Evolutionary conservation across 2,329 filamentous ascomycete species (phyloP), one percentile per base, ranked within the genome.

Genomic region (Fusarium pininemorale): DNA sequence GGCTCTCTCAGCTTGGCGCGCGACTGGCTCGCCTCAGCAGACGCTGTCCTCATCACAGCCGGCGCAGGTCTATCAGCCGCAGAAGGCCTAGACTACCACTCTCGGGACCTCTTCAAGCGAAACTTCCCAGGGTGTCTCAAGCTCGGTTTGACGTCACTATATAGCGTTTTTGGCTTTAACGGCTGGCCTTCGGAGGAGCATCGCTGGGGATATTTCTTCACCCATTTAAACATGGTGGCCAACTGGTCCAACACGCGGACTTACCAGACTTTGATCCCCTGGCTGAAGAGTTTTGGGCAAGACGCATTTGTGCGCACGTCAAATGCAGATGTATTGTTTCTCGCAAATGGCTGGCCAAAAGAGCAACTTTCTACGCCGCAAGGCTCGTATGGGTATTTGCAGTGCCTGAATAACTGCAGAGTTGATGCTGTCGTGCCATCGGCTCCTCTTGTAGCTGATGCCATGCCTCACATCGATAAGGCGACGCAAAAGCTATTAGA

Each of bases 121-220:
- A 51, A 77, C 9, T 76, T 77, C 6, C 75, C 75, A 0, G 76
- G 69, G 0, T 76, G 75, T 6, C 55, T 77, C 5, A 70, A 71
- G 2, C 59, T 70, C 3, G 76, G 76, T 0, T n/a, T 78, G 1
- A 65, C 63, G 0, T 77, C 73, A 0, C 15, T 78, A 1, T 78
- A 78, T 4, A 77, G 75, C 2, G 73, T 77, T 0, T 77, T 78
- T 53, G 76, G 76, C 0, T 78, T 70, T 2, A 45, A 56, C 0
- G 55, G 15, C 0, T 78, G 76, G 76, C 63, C 75, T 7, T 70
- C 76, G 1, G 76, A 78, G n/a, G 63, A 73, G 32, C 58, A 78
- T 38, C 66, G 73, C 8, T 78, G 76, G 76, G 76, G 76, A 0
- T 78, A 78, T 28, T 78, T 47, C 63, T 78, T 78, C 7, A 78